Base-by-base conservation (phyloP, 495 filamentous ascomycete genomes). In the Cercophora newfieldiana region DNA sequence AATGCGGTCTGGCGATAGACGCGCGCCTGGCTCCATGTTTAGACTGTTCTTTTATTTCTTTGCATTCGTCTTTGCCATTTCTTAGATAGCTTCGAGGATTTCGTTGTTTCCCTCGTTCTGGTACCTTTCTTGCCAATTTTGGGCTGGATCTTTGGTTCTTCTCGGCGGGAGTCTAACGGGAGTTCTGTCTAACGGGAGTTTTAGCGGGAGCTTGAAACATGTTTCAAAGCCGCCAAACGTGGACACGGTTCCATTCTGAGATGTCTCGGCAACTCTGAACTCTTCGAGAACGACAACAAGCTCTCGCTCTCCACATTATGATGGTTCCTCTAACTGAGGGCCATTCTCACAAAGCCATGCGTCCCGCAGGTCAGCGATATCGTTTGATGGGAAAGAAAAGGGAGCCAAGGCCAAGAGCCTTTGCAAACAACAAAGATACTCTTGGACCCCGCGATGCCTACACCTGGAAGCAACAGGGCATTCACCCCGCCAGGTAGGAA, bases 21-120 rank as follows among this genome's bases (percentile, higher is more conserved):
- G 67, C 67, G 67, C 70, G 67, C 70, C 66, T 72, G 54, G 22
- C 37, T 37, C 49, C 61, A 61, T 64, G 47, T 61, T 68, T 64
- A 37, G 48, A 12, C 30, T 14, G 49, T 48, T 63, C 12, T 47
- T 49, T 18, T 62, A 22, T 37, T 44, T 31, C 29, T 19, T 24
- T 26, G 1, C 1, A n/a, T 33, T 18, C 10, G 14, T 55, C 18
- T 54, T 6, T 44, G 26, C 10, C 55, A 7, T 44, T 14, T 16
- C 29, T 53, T 7, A 24, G 49, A 21, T 51, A n/a, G n/a, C n/a
- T n/a, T n/a, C n/a, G n/a, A n/a, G n/a, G n/a, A n/a, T 59, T 59
- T 59, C 30, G 28, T 30, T 47, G 57, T 19, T 31, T 44, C 12
- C 10, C 2, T 14, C 12, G 37, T 44, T 44, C n/a, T n/a, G n/a